Conservation (phyloP, 208 protist species). For the Strigomonas culicis region DNA sequence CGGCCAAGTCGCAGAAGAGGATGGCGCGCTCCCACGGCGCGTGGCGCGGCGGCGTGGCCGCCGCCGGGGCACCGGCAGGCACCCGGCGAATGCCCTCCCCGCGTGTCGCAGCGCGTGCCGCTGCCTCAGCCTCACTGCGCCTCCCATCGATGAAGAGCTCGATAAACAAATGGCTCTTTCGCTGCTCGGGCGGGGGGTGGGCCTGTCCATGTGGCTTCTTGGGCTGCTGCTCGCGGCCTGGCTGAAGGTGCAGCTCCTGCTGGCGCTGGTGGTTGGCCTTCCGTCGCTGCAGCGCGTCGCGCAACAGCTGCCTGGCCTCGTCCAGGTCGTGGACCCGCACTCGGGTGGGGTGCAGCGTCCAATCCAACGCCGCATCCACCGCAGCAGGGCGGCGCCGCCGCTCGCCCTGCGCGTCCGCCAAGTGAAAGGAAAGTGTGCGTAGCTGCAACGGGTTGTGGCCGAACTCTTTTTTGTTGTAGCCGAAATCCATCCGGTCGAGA, state of each 20-base stretch:
- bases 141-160: background rate
- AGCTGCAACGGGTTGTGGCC: too few relatives aligned
- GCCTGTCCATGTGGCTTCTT: background rate
- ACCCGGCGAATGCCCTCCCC: background rate
- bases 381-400: too few relatives aligned
- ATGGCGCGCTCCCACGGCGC: conserved; percentile 48
- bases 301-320: too few relatives aligned
- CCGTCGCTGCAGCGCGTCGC: background rate
- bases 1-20: conserved; percentile 39
- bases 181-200: too few relatives aligned
- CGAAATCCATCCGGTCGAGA: too few relatives aligned
- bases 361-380: too few relatives aligned
- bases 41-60: conserved; percentile 32
- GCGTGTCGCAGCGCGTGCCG: background rate
- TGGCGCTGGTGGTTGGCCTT: background rate
- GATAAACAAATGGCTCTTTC: background rate
- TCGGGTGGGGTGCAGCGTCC: too few relatives aligned
- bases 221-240: too few relatives aligned
- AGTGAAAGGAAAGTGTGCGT: too few relatives aligned
- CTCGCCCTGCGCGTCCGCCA: too few relatives aligned
- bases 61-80: background rate
- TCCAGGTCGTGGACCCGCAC: too few relatives aligned
- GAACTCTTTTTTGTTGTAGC: too few relatives aligned
- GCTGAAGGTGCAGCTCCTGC: background rate
- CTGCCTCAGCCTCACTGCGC: background rate